Base-by-base conservation (phyloP, 2,329 filamentous ascomycete genomes). In the Ceratocystis variospora region DNA sequence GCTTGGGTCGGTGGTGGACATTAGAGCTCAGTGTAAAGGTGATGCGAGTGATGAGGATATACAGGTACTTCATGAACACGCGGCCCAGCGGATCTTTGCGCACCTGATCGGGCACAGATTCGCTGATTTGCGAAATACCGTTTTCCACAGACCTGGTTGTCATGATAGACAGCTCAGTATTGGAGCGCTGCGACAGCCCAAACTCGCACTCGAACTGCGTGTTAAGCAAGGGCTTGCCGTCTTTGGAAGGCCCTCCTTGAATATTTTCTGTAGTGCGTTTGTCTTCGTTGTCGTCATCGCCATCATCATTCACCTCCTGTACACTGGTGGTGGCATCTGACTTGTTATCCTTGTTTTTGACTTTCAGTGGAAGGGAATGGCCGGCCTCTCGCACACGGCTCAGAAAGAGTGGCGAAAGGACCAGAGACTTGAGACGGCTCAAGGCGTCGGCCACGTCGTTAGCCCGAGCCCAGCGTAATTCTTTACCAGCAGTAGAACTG, bases 401-500 rank as follows among this genome's bases (percentile, higher is more conserved):
- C 8, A 68, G 57, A 31, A 68, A 68, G 17, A 57, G 37, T n/a
- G 63, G 63, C 17, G 66, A 65, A 19, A 65, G 63, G 15, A 65
- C 62, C 17, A 65, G 63, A n/a, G 66, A 65, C 31, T 68, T 68
- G 57, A 68, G 63, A 22, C 66, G 45, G 7, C 45, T 31, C 3
- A 68, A 25, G 37, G 63, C 53, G 28, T 65, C 59, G 31, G n/a
- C 44, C 19, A 68, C 33, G 25, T 65, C 57, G 37, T 46, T 62
- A 12, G 66, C 57, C 5, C 66, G 66, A 6, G 66, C 66, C 77
- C 82, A 83, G 71, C 82, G 77, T 37, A 82, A 80, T 46, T 85
- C 80, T 68, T 84, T 82, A 69, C 83, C 82, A 41, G 85, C 77
- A 68, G 83, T 78, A 6, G 76, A 75, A 65, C 81, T 80, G 69